Base-by-base conservation (phyloP, 1,284 basidiomycete species). In the Moniliophthora roreri region DNA sequence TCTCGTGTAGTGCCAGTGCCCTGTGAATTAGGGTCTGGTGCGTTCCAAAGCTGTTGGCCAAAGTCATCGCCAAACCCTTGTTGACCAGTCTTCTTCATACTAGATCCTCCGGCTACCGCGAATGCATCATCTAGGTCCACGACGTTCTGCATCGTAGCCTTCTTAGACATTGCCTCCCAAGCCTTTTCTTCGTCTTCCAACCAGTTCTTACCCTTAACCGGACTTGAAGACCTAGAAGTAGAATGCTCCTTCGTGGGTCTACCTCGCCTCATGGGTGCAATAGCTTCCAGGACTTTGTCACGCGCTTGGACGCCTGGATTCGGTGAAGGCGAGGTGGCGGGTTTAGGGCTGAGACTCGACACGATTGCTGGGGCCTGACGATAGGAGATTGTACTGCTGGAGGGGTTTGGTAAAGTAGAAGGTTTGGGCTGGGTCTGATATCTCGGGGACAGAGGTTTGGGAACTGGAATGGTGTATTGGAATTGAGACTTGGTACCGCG, bases 401-500 rank as follows among this genome's bases (percentile, higher is more conserved):
- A 60, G 7, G 72, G 66, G 58, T 72, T 74, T 5, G 66, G 55
- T 28, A 69, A 55, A n/a, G 64, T 55, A 5, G 72, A 53, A 21
- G 62, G 52, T 50, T 60, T 65, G 40, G 63, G 55, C 54, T 67
- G 63, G 40, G 63, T 60, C 44, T 67, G 64, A 18, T 63, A 60
- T 40, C 74, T 73, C 16, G 77, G 73, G 53, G 71, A 78, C 50
- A 77, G 73, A 4, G 77, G 78, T 53, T 77, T 77, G n/a, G 72
- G 73, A 1, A 71, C 59, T 40, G 79, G 77, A 36, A 84, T 69
- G 50, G 67, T 74, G 62, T 95, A 95, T 38, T 84, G 75, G 63
- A 88, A 89, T 38, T 80, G 79, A 4, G 93, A 91, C 65, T 84
- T 87, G 1, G 93, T 93, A 11, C 92, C 91, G 34, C 92, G 87